Conservation (phyloP, 2,329 filamentous ascomycete species). For the Claviceps arundinis region DNA sequence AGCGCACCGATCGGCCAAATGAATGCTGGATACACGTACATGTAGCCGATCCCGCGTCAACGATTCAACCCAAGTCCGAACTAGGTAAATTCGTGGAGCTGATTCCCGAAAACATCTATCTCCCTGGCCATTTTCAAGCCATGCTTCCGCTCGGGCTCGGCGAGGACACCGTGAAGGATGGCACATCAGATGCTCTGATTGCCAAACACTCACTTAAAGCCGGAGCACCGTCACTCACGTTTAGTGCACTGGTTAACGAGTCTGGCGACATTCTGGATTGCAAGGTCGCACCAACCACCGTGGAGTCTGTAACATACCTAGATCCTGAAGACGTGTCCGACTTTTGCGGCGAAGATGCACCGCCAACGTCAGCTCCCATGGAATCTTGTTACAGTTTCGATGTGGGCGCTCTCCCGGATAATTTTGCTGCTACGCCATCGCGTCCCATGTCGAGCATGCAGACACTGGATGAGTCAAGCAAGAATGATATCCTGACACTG, state of each 20-base stretch:
- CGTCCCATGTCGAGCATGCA: constrained; percentile 30
- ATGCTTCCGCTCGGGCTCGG: constrained; percentile 39
- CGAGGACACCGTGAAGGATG: constrained; percentile 15
- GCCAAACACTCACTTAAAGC: constrained; percentile 40
- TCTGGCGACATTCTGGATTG: constrained; percentile 39
- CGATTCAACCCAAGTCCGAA: constrained; percentile 44
- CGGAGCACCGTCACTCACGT: constrained; percentile 42
- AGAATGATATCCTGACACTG: constrained; percentile 33
- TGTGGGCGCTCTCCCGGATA: constrained; percentile 15
- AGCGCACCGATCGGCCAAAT: constrained; percentile 35
- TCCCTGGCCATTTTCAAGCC: constrained; percentile 41
- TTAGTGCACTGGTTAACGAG: constrained; percentile 44
- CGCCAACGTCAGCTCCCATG: constrained; percentile 5
- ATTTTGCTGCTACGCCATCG: constrained; percentile 11
- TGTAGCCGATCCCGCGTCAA: constrained; percentile 64
- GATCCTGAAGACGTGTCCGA: constrained; percentile 36
- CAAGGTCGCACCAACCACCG: constrained; percentile 37
- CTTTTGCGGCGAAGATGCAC: constrained; percentile 25
- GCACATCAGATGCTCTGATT: constrained; percentile 26
- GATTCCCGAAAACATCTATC: constrained; percentile 45
- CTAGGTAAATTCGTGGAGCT: constrained; percentile 49
- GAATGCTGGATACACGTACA: constrained; percentile 69
- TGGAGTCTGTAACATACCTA: constrained; percentile 45
- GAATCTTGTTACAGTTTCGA: constrained; percentile 13
- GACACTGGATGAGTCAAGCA: constrained; percentile 29